Evolutionary conservation across 805 yeast genomes (phyloP).

Genomic region (Sungouiozyma intestinalis): DNA sequence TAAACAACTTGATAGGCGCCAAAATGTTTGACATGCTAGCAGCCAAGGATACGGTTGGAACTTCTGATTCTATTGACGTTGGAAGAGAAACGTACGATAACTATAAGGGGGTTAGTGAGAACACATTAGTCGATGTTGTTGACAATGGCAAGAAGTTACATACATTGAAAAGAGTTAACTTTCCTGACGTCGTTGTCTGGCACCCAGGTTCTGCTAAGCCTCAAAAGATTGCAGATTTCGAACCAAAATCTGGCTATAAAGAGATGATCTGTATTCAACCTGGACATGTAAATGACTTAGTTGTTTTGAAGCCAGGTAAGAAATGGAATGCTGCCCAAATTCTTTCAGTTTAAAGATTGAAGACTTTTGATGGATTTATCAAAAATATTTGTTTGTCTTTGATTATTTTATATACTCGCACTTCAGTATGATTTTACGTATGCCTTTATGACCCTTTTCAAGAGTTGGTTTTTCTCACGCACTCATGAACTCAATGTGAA

Average conservation of each 20-base stretch:
- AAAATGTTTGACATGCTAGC: conserved; percentile 65
- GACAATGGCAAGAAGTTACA: conserved; percentile 57
- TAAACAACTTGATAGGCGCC: conserved; percentile 65
- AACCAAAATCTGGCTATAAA: conserved; percentile 69
- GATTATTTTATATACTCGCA: not conserved
- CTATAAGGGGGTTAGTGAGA: conserved; percentile 47
- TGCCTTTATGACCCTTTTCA: not conserved
- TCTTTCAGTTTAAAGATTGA: conserved; percentile 5
- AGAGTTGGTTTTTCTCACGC: not conserved
- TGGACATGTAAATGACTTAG: conserved; percentile 67
- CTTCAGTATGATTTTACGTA: too few species aligned
- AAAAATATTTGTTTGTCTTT: too few species aligned
- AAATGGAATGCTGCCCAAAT: conserved; percentile 68
- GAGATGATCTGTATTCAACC: conserved; percentile 91
- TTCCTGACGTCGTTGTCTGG: conserved; percentile 78
- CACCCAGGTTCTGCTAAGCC: conserved; percentile 87
- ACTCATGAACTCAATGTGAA: not conserved
- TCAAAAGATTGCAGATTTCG: conserved; percentile 73
- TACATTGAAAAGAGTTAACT: conserved; percentile 49
- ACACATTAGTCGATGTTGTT: conserved; percentile 49
- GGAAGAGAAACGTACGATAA: conserved; percentile 76
- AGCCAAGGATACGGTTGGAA: conserved; percentile 48
- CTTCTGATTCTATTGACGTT: conserved; percentile 57
- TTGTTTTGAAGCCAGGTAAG: conserved; percentile 53
- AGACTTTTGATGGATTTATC: not conserved